phyloP scores from a whole-genome alignment of 441 rosid species.

The Viola pubescens region DNA sequence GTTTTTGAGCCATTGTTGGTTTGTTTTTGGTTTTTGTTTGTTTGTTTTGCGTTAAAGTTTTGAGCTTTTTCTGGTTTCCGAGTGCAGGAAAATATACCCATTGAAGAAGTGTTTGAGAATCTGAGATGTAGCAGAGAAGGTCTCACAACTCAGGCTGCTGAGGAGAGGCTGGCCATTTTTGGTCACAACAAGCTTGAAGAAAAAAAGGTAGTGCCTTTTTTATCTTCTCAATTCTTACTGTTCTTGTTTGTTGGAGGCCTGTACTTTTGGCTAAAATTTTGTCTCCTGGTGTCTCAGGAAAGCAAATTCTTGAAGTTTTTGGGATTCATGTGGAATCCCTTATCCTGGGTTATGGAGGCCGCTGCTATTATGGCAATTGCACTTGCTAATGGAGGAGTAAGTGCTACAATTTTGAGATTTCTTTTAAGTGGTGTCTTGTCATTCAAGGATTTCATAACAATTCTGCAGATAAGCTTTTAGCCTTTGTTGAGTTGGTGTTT shows the following conservation, averaged over 20 bases:
- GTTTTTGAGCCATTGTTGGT: conserved; percentile 21
- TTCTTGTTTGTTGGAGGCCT: conserved; percentile 9
- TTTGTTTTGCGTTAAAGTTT: conserved; percentile 5
- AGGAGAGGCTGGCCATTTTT: conserved; percentile 74
- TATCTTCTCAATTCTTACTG: neutral
- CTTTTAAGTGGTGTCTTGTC: neutral
- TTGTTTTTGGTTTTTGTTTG: conserved; percentile 2
- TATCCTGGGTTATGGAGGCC: conserved; percentile 99
- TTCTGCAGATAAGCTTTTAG: neutral
- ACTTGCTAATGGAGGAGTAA: conserved; percentile 96
- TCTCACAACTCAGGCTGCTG: conserved; percentile 60
- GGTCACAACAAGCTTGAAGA: conserved; percentile 97
- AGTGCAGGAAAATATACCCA: conserved; percentile 81
- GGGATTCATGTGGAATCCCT: conserved; percentile 98
- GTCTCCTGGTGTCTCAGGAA: conserved; percentile 42
- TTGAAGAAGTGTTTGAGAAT: conserved; percentile 86
- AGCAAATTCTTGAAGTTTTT: conserved; percentile 76
- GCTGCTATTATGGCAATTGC: conserved; percentile 99
- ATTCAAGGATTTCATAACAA: neutral
- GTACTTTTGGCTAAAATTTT: too few relatives aligned
- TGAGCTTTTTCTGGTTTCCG: conserved; percentile 6
- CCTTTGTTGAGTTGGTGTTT: neutral
- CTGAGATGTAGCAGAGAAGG: conserved; percentile 86
- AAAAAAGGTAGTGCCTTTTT: conserved; percentile 46
- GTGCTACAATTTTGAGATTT: conserved; percentile 14